Conservation (phyloP, 176 grass and related monocot genomes). For the Thalia dealbata region DNA sequence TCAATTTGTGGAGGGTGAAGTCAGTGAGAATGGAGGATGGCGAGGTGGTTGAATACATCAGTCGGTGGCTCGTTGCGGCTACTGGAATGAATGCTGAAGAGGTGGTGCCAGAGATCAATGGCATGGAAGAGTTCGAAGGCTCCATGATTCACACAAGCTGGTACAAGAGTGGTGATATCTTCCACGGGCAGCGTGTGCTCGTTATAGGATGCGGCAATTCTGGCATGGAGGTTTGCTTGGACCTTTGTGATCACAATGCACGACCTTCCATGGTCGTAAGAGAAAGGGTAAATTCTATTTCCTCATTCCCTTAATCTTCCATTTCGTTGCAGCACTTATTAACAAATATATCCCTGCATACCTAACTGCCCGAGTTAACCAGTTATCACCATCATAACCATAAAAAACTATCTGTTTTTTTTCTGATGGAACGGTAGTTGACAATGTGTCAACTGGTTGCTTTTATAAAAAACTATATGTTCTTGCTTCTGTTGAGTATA, state of each 20-base stretch:
- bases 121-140: constrained; percentile 50
- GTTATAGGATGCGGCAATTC: constrained; percentile 86
- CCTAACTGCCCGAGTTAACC: neutral
- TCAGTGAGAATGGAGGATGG: constrained; percentile 4
- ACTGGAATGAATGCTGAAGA: constrained; percentile 80
- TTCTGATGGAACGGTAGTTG: too few relatives aligned
- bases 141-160: constrained; percentile 57
- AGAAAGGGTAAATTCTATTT: constrained; percentile 53
- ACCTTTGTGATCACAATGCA: constrained; percentile 78
- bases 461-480: too few relatives aligned
- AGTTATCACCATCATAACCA: too few relatives aligned
- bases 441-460: too few relatives aligned
- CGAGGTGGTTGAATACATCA: constrained; percentile 36
- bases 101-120: constrained; percentile 53
- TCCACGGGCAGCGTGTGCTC: constrained; percentile 61
- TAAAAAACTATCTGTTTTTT: neutral
- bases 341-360: neutral
- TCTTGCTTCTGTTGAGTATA: neutral
- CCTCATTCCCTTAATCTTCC: constrained; percentile 21
- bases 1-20: constrained; percentile 51
- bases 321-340: constrained; percentile 3
- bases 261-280: constrained; percentile 64
- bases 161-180: constrained; percentile 65
- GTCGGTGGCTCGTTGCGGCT: constrained; percentile 70
- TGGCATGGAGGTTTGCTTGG: constrained; percentile 94